Base-by-base conservation (phyloP, 179 eudicot species). In the Spinacia oleracea region DNA sequence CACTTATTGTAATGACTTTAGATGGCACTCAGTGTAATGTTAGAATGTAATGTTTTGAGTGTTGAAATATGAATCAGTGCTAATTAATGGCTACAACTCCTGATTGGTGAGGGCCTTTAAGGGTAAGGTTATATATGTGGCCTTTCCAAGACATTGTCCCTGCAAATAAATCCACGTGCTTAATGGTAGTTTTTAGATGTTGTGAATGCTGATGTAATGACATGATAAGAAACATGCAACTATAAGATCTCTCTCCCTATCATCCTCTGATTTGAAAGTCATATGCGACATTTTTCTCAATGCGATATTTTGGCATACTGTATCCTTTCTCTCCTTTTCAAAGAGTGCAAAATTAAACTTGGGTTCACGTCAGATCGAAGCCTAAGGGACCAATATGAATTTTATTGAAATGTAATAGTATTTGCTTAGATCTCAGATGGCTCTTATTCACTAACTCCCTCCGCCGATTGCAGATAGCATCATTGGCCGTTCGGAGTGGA, bases 401-500 rank as follows among this genome's bases (percentile, higher is more conserved):
- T 34, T 16, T 9, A 32, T 9, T 32, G 18, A 4, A 66, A 4
- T 38, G 6, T 64, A 64, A 23, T 14, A 48, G 21, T 40, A n/a
- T 38, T 23, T 27, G 4, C 1, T 45, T 29, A 7, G 14, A 27
- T 9, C 51, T n/a, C 23, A 34, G 8, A 20, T 65, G 69, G 50
- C 15, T 67, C 34, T 71, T 70, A 79, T 27, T 32, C 29, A 45
- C 48, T 50, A 32, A 34, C n/a, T 9, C 31, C 45, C 6, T 9
- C 42, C 18, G 31, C 64, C 6, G 51, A 72, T 79, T 50, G 38
- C 84, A 92, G 97, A 93, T 93, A 83, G 97, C 97, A 79, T 93
- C 98, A 67, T 84, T 93, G 85, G 98, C 98, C 40, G 81, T 93
- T 27, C 87, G 97, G 66, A 87, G 91, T 83, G 97, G 98, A 81